Percentiles rank a stretch among this genome's conserved stretches.
Evolutionary conservation across 2,329 filamentous ascomycete species (phyloP).

Genomic region (Fusarium austroafricanum): DNA sequence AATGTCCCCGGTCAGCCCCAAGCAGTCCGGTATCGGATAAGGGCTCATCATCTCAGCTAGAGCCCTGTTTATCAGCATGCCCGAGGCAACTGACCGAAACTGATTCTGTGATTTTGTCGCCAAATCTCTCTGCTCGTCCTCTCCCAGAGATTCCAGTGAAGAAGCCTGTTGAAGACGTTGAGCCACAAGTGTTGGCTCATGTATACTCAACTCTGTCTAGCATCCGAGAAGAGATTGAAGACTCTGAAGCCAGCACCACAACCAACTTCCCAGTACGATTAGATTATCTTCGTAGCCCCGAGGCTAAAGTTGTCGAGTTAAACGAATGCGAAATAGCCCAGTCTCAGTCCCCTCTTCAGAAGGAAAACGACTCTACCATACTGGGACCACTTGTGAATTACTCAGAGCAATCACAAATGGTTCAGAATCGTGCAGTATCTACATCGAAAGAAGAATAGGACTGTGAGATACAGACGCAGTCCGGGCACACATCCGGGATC

Average conservation of each 20-base stretch:
- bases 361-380: neutral
- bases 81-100: neutral
- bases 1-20: neutral
- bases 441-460: neutral
- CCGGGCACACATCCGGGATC: neutral
- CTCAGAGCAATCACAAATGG: neutral
- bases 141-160: conserved; percentile 39
- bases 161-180: conserved; percentile 3
- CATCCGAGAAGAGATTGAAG: conserved; percentile 40
- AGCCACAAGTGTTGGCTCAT: conserved; percentile 14
- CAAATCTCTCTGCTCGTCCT: conserved; percentile 21
- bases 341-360: neutral
- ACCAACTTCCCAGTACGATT: conserved; percentile 12
- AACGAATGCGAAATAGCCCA: neutral
- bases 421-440: neutral
- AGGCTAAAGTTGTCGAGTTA: neutral
- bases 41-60: neutral
- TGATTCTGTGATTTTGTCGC: neutral
- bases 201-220: conserved; percentile 33
- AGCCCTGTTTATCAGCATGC: neutral
- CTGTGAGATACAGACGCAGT: neutral
- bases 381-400: neutral
- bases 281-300: conserved; percentile 8
- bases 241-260: conserved; percentile 20
- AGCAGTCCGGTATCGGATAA: neutral